Base-by-base conservation (phyloP, 768 basidiomycete species). In the Mycena galericulata region DNA sequence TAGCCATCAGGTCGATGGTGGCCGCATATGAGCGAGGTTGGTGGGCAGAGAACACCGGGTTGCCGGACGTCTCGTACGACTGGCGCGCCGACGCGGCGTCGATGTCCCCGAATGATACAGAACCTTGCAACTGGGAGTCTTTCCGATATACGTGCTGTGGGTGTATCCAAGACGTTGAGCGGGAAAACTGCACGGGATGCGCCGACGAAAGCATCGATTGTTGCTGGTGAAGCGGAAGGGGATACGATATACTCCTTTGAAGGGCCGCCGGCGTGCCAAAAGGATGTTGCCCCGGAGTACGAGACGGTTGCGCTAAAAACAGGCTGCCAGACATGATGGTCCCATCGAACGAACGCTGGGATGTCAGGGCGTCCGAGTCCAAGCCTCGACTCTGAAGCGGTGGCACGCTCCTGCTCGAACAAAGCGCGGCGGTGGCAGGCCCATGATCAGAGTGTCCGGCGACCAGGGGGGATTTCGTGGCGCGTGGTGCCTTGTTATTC, bases 171-270 rank as follows among this genome's bases (percentile, higher is more conserved):
- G 47, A 43, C 40, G 47, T 50, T 38, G 47, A 51, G 38, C 14
- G 29, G 8, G 22, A 30, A 43, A 43, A 5, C 17, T 15, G 14
- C 32, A 40, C 8, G 40, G 49, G 50, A 6, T 34, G 29, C 18
- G 40, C 18, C 49, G 11, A 32, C 30, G 24, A 34, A 8, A 20
- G 2, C 43, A 36, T 34, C 40, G 14, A 43, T 2, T 20, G 40
- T 24, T 24, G 26, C 46, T 49, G 6, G 24, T 7, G 24, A 27
- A 27, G n/a, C n/a, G n/a, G 29, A 20, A 24, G n/a, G 1, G 53
- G 24, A 26, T 55, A 38, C 36, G 63, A 56, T 30, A 22, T 24
- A 38, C 29, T 51, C 27, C 46, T 49, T 40, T 50, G 63, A 17
- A 50, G 22, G 46, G 36, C 29, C 26, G 14, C 18, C 27, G 53